Evolutionary conservation across 2,329 filamentous ascomycete genomes (phyloP), one percentile per base, ranked within the genome.

Genomic region (Berkeleyomyces rouxiae): DNA sequence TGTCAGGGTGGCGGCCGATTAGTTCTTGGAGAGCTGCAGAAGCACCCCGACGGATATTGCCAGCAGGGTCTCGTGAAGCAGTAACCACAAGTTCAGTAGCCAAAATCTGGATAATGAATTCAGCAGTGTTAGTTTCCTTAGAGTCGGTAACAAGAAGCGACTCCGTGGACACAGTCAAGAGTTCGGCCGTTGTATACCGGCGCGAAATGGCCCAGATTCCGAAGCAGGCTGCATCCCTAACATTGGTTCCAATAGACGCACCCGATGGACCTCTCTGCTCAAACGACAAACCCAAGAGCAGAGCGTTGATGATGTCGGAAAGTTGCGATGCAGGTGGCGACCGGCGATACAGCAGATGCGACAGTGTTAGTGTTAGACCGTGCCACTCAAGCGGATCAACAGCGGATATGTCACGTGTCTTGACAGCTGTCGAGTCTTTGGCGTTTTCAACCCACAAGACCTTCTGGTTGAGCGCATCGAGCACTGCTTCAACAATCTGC

Each of bases 11-110:
- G 7, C 93, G 84, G 9, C 93, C 93, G 64, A 97, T 87, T 11
- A 99, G 79, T 71, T 99, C 93, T 70, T 99, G 93, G 44, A 99
- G 75, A 1, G 93, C 93, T 51, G 93, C 93, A 36, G 93, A 97
- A 39, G 92, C 86, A 3, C 92, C 93, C 67, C 93, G 83, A 61
- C 93, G 82, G 68, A 99, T 96, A 68, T 99, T 99, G 3, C 93
- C 93, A 9, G 89, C 86, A 1, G 92, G 86, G 70, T 99, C 93
- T 5, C 96, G 78, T 66, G 86, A 93, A 4, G 89, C 90, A 1
- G 89, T 83, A 10, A 87, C 82, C 0, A 95, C 82, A 11, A 99
- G 78, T 68, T 95, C 86, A 0, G 85, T 86, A 0, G 88, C 92
- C 7, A 99, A 76, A 7, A 87, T 77, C 69, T 95, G 90, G 60